These are phyloP conservation scores for Cornus controversa DNA, from an alignment of 148 eudicot species.

Conservation along the genomic window DNA sequence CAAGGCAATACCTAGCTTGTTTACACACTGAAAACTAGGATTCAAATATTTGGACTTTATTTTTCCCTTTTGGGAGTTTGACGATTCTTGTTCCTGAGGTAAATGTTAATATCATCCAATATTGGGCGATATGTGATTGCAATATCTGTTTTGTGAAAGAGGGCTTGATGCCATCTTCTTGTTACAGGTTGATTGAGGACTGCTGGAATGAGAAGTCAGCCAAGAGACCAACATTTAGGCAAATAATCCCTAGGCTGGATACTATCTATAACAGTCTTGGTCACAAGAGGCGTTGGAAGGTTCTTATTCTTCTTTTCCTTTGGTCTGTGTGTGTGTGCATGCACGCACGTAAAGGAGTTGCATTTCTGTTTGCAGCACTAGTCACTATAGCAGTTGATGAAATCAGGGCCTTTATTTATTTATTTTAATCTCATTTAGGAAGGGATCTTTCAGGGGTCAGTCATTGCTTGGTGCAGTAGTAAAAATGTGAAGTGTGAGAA, in stretches of 20 bases:
- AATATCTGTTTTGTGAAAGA: no score
- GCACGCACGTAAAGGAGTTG: neutral
- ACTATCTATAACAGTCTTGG: conserved; percentile 48
- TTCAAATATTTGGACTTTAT: neutral
- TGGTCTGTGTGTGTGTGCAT: neutral
- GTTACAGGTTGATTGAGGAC: conserved; percentile 73
- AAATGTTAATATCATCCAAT: neutral
- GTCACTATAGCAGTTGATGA: neutral
- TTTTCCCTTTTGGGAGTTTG: neutral
- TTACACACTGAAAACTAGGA: neutral
- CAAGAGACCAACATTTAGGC: conserved; percentile 76
- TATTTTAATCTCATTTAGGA: neutral
- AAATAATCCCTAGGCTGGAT: conserved; percentile 67
- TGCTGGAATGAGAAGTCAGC: conserved; percentile 86
- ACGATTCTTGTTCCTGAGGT: neutral
- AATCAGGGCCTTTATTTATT: neutral
- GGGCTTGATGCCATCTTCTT: conserved; percentile 18
- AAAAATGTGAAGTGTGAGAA: no score
- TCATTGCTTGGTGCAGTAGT: no score
- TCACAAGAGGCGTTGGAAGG: conserved; percentile 83
- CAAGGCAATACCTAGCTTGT: neutral
- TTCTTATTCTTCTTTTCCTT: conserved; percentile 17
- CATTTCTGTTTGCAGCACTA: no score
- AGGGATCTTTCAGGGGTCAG: no score
- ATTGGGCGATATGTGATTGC: neutral